Evolutionary conservation across 2,329 filamentous ascomycete species (phyloP), one percentile per base, ranked within the genome.

Genomic region (Clonostachys solani): DNA sequence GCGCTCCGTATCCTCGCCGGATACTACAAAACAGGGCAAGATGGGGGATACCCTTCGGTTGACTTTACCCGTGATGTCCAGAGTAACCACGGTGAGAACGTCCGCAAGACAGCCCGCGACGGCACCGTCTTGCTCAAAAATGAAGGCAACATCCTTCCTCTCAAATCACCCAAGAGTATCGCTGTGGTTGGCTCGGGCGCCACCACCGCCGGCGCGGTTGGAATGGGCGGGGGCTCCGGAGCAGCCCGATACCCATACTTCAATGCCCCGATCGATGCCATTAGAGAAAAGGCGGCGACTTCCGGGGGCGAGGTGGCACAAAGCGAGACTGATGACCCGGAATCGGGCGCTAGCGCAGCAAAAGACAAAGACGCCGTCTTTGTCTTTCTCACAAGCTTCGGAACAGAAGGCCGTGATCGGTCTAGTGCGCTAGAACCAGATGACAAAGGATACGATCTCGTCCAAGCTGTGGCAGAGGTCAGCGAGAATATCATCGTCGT

Each of bases 401-500:
- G 78, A 33, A 84, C 83, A 46, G 84, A 87, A 70, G 75, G 77
- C 0, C 83, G 83, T 42, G 84, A 87, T 62, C 72, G 83, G 29
- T 29, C 9, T 29, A 80, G 80, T 61, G 77, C 84, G 57, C 72
- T 87, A 3, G 82, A 83, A 42, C 71, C 84, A 0, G 86, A 83
- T 83, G 72, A 81, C 56, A 71, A 73, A 52, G 83, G 81, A 48
- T 83, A 87, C 54, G 66, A 70, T 19, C 71, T 87, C n/a, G 81
- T 86, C 45, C 62, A 77, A 47, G 82, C 81, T 5, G 79, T 90
- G 1, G 72, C 83, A 9, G 72, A 72, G 0, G 82, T 72, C 2
- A 89, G 89, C 60, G 72, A 80, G 5, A 83, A 83, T 44, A 82
- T 84, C 5, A 78, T 83, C 1, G 79, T 92, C 3, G 81, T 90